These are phyloP conservation scores for Penicillium cinerascens DNA, from an alignment of 495 filamentous ascomycete species.

Conservation along the genomic window DNA sequence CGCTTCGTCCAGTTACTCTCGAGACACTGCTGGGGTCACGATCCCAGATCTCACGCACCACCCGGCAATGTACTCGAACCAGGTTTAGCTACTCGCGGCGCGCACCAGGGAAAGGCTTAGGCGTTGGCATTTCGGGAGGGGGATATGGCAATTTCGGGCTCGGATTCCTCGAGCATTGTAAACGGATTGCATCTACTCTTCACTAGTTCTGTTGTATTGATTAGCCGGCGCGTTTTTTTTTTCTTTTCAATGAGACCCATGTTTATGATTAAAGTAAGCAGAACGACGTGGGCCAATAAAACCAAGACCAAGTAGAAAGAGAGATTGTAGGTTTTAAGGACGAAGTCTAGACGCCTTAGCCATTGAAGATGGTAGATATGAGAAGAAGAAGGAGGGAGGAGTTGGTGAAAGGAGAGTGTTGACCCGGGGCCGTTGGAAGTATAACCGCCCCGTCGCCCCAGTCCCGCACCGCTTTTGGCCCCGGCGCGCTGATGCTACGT, in stretches of 20 bases:
- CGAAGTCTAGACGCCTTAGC: background rate
- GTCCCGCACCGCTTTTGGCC: background rate
- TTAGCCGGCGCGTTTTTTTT: constrained; percentile 3
- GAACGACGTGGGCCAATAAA: background rate
- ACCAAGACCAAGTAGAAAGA: background rate
- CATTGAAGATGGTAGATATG: background rate
- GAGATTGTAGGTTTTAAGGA: background rate
- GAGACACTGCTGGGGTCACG: constrained; percentile 29
- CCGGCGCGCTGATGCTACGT: background rate
- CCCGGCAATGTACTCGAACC: constrained; percentile 38
- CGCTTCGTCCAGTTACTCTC: constrained; percentile 39
- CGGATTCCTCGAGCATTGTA: background rate
- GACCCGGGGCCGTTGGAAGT: background rate
- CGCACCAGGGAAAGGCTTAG: background rate
- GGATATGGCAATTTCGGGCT: background rate
- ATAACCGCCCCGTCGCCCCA: background rate
- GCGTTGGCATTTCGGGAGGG: background rate
- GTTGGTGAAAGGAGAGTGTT: background rate
- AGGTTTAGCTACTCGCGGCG: constrained; percentile 13
- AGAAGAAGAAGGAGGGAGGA: too few relatives aligned
- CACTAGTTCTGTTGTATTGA: background rate
- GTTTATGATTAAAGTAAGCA: background rate
- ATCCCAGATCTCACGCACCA: constrained; percentile 48
- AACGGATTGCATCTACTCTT: background rate
- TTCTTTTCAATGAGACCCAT: constrained; percentile 5